phyloP scores from a whole-genome alignment of 768 basidiomycete species.

The Mycena capillaripes region DNA sequence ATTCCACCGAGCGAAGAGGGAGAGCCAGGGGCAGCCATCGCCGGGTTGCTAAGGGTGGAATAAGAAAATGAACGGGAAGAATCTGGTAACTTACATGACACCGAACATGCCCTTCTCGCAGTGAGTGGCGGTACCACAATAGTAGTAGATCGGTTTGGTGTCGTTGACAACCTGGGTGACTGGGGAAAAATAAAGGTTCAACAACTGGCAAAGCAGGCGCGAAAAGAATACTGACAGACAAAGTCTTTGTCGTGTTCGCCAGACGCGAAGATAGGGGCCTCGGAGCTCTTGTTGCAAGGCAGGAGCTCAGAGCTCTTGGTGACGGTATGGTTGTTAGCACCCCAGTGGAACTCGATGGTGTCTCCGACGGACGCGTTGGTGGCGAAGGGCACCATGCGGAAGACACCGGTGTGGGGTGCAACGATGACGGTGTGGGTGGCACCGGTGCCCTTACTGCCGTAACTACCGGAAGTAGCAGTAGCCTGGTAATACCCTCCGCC shows the following conservation, averaged over 20 bases:
- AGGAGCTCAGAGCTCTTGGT: slow-evolving; percentile 80
- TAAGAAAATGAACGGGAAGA: slow-evolving; percentile 25
- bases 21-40: slow-evolving; percentile 57
- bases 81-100: slow-evolving; percentile 63
- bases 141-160: slow-evolving; percentile 81
- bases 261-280: slow-evolving; percentile 68
- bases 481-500: slow-evolving; percentile 49
- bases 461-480: slow-evolving; percentile 47
- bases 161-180: slow-evolving; percentile 81
- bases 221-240: slow-evolving; percentile 62
- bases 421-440: slow-evolving; percentile 83
- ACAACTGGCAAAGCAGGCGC: too few relatives aligned
- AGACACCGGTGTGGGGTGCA: slow-evolving; percentile 81
- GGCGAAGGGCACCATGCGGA: slow-evolving; percentile 83
- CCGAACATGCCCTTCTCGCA: slow-evolving; percentile 91
- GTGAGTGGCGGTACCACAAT: slow-evolving; percentile 78
- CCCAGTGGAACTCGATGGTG: slow-evolving; percentile 83
- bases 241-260: slow-evolving; percentile 75
- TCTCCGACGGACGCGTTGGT: slow-evolving; percentile 84
- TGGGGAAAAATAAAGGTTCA: slow-evolving; percentile 44
- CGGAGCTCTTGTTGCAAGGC: slow-evolving; percentile 81
- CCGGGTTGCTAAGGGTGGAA: slow-evolving; percentile 62
- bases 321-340: slow-evolving; percentile 85
- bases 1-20: slow-evolving; percentile 65
- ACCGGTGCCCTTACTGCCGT: slow-evolving; percentile 60